phyloP scores from a whole-genome alignment of 208 protist genomes.

The Novymonas esmeraldas region DNA sequence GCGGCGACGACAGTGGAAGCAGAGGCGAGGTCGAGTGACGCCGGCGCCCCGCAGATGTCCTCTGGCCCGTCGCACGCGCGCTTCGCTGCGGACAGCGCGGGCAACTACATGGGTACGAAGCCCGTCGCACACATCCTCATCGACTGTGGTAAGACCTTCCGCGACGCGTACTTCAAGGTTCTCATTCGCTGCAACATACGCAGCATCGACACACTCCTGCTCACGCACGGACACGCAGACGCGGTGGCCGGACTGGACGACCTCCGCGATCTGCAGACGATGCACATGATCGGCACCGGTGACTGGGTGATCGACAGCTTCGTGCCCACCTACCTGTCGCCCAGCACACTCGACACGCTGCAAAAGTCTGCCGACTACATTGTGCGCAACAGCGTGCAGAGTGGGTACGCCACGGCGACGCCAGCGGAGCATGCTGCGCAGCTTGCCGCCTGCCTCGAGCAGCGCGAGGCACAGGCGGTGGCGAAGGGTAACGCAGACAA shows the following conservation, averaged over 20 bases:
- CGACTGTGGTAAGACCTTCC: slow-evolving; percentile 92
- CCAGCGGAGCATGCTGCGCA: slow-evolving; percentile 33
- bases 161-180: slow-evolving; percentile 87
- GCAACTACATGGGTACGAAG: slow-evolving; percentile 39
- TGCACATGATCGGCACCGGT: slow-evolving; percentile 50
- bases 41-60: background rate
- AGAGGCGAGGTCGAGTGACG: no score
- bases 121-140: slow-evolving; percentile 71
- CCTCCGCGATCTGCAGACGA: slow-evolving; percentile 86
- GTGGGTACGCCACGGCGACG: slow-evolving; percentile 18
- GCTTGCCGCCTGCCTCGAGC: slow-evolving; percentile 16
- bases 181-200: slow-evolving; percentile 63
- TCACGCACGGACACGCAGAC: slow-evolving; percentile 91
- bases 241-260: slow-evolving; percentile 88
- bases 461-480: slow-evolving; percentile 13
- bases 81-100: slow-evolving; percentile 21
- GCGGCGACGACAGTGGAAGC: no score
- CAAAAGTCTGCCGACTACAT: slow-evolving; percentile 68
- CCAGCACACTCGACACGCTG: slow-evolving; percentile 46
- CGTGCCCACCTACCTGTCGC: slow-evolving; percentile 74
- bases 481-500: slow-evolving; percentile 20
- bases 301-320: slow-evolving; percentile 74
- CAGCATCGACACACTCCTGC: slow-evolving; percentile 73
- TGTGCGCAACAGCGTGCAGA: slow-evolving; percentile 65
- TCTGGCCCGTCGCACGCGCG: slow-evolving; percentile 19